Percentiles rank a stretch among this genome's conserved stretches.
These are phyloP conservation scores for Colletotrichum tropicale DNA, from an alignment of 2,329 filamentous ascomycete species.

Conservation along the genomic window DNA sequence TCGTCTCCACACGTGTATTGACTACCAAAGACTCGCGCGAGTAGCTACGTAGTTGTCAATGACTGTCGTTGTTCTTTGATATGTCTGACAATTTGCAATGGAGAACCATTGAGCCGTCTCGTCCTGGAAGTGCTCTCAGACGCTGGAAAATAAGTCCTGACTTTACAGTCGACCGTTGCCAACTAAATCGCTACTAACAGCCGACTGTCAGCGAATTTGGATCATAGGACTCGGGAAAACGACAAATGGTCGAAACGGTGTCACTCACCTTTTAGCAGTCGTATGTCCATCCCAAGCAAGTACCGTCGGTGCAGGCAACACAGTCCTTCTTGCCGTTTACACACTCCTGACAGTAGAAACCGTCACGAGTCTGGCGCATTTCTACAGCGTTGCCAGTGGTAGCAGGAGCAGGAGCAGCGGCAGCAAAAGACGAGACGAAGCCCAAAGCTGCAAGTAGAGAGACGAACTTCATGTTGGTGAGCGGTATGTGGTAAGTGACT, in stretches of 20 bases:
- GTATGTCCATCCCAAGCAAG: neutral
- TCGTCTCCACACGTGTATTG: neutral
- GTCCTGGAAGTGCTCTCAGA: neutral
- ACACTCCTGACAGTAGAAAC: neutral
- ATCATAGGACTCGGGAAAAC: neutral
- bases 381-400: neutral
- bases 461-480: neutral
- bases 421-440: neutral
- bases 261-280: neutral
- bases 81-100: neutral
- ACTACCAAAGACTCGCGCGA: neutral
- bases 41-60: neutral
- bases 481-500: rapidly evolving
- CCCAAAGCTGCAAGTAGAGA: neutral
- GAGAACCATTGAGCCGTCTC: no score
- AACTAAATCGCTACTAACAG: neutral
- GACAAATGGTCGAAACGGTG: no score
- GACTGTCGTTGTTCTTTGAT: neutral
- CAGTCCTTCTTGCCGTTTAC: neutral
- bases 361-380: neutral
- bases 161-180: neutral
- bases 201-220: neutral
- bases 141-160: rapidly evolving
- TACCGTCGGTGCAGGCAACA: neutral
- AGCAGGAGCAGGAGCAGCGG: neutral